Evolutionary conservation across 768 basidiomycete genomes (phyloP), one percentile per base, ranked within the genome.

Genomic region (Xanthoconium purpureum): DNA sequence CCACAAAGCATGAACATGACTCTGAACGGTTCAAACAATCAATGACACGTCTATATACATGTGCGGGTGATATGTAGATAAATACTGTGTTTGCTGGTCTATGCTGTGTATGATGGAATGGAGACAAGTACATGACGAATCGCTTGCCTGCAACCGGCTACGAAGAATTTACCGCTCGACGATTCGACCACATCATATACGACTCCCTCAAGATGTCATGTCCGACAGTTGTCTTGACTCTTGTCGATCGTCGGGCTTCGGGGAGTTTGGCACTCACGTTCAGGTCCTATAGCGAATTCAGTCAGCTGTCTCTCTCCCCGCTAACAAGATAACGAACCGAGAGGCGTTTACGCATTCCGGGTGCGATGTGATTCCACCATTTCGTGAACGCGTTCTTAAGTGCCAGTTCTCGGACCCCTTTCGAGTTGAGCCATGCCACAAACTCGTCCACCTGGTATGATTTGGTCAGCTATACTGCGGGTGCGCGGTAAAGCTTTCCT

Each of bases 111-210:
- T 64, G 52, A 24, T 24, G 24, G 24, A 24, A 24, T 24, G 24
- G 24, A 24, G 24, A 24, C 24, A 24, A 24, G 24, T 24, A 24
- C 24, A 24, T 33, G 44, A 49, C 43, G 33, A 57, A 58, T 35
- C 32, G n/a, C 47, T 33, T 17, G 37, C 47, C 36, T 38, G n/a
- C 38, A 15, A 14, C 35, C 18, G n/a, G 40, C 52, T 50, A 66
- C 30, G 65, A 63, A 13, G 73, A 62, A 61, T 76, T 80, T 14
- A 75, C 76, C 45, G 89, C 89, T 68, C 85, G 80, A 63, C 88
- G 87, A 67, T 94, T 94, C 56, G 84, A 84, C 91, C 92, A 94
- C 72, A 79, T 75, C 90, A 94, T 91, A 68, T 94, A 94, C 24
- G 90, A 86, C 67, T 92, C 89, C 65, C 89, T 82, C 33, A 79